Evolutionary conservation across 495 filamentous ascomycete species (phyloP).

Genomic region (Trichoderma parareesei): DNA sequence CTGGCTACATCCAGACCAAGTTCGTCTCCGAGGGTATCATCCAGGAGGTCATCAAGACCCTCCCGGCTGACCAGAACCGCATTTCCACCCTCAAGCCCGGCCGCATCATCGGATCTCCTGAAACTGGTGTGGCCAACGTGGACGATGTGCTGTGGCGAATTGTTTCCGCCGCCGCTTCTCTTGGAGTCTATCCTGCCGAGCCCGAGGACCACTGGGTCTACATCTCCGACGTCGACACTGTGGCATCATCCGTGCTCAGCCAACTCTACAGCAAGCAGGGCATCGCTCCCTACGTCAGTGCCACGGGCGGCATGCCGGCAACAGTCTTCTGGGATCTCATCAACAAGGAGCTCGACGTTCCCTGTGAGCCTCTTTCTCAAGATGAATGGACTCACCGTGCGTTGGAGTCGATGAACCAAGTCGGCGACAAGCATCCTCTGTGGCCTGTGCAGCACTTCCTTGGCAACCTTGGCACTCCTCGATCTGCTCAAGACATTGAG

Average conservation of each 20-base stretch:
- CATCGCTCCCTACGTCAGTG: not conserved
- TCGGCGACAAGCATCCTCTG: slow-evolving; percentile 7
- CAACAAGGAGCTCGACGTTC: slow-evolving; percentile 8
- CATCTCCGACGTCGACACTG: not conserved
- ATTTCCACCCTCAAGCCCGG: slow-evolving; percentile 7
- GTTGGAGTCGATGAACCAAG: slow-evolving; percentile 3
- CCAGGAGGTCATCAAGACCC: not conserved
- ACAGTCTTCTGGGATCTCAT: slow-evolving; percentile 4
- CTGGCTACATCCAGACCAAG: slow-evolving; percentile 8
- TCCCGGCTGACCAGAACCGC: slow-evolving; percentile 9
- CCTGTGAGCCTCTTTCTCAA: not conserved
- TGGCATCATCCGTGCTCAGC: not conserved
- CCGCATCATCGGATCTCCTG: slow-evolving; percentile 8
- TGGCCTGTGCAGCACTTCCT: slow-evolving; percentile 12
- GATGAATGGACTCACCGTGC: slow-evolving; percentile 9
- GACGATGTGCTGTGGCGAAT: slow-evolving; percentile 9
- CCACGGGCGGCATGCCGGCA: not conserved
- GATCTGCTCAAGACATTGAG: not conserved
- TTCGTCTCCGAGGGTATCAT: slow-evolving; percentile 5
- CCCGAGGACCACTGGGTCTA: not conserved
- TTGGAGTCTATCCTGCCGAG: not conserved
- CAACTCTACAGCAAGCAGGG: not conserved
- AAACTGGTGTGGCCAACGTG: slow-evolving; percentile 9
- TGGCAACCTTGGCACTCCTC: not conserved
- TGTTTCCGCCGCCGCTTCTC: slow-evolving; percentile 5